Evolutionary conservation across 2,329 filamentous ascomycete genomes (phyloP).

Genomic region (Fusarium pilosicola): DNA sequence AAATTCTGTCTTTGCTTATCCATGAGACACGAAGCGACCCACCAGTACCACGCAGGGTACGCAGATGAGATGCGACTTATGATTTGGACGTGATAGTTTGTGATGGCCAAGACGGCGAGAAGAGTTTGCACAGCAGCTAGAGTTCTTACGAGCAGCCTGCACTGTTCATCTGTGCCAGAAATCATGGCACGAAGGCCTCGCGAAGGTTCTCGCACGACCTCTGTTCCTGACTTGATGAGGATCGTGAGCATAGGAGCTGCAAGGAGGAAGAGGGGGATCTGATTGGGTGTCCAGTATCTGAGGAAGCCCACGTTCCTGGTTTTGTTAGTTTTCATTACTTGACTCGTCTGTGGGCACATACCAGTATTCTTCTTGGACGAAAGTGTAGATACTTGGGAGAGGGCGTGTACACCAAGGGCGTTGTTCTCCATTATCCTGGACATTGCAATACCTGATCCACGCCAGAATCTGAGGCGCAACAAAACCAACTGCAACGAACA

Average conservation of each 20-base stretch:
- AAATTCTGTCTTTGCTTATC: slow-evolving; percentile 47
- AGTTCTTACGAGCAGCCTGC: slow-evolving; percentile 55
- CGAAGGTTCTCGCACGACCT: slow-evolving; percentile 45
- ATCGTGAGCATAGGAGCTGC: slow-evolving; percentile 80
- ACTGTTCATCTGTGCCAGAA: slow-evolving; percentile 14
- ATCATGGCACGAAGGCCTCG: slow-evolving; percentile 6
- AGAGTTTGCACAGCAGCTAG: slow-evolving; percentile 79
- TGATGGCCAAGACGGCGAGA: slow-evolving; percentile 76
- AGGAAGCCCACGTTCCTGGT: slow-evolving; percentile 87
- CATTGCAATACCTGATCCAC: slow-evolving; percentile 74
- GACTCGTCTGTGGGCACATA: slow-evolving; percentile 55
- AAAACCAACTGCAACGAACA: slow-evolving; percentile 73
- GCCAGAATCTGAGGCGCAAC: slow-evolving; percentile 78
- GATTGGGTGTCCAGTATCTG: slow-evolving; percentile 87
- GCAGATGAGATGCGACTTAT: slow-evolving; percentile 89
- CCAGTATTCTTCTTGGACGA: slow-evolving; percentile 93
- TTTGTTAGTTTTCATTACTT: slow-evolving; percentile 29
- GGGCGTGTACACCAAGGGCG: slow-evolving; percentile 78
- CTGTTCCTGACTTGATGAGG: slow-evolving; percentile 66
- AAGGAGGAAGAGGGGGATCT: slow-evolving; percentile 87
- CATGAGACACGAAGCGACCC: slow-evolving; percentile 67
- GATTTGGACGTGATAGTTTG: slow-evolving; percentile 92
- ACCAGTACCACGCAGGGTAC: slow-evolving; percentile 90
- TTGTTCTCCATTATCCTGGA: slow-evolving; percentile 39
- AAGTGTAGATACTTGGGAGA: slow-evolving; percentile 90